Evolutionary conservation across 768 basidiomycete genomes (phyloP).

Genomic region (Lactarius deliciosus): DNA sequence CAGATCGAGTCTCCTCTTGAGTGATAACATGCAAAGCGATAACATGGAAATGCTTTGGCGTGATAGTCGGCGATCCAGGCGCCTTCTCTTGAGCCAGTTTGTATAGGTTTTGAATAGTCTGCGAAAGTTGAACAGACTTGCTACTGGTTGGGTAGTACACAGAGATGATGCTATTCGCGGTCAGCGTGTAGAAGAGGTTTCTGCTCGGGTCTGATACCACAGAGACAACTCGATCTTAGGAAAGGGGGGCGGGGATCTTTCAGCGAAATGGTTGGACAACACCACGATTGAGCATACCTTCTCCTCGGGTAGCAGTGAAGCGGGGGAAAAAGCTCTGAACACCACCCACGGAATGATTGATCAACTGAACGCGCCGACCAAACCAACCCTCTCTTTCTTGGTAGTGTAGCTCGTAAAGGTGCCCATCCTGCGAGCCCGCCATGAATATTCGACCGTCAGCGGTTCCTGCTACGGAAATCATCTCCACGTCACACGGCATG

Average conservation of each 20-base stretch:
- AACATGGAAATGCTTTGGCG: slow-evolving; percentile 68
- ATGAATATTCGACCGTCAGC: slow-evolving; percentile 88
- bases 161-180: slow-evolving; percentile 61
- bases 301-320: slow-evolving; percentile 58
- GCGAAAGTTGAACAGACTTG: slow-evolving; percentile 67
- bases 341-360: slow-evolving; percentile 83
- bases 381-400: slow-evolving; percentile 92
- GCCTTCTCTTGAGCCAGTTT: slow-evolving; percentile 80
- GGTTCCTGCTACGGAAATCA: slow-evolving; percentile 81
- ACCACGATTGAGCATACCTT: slow-evolving; percentile 51
- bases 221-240: slow-evolving; percentile 65
- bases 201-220: slow-evolving; percentile 67
- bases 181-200: slow-evolving; percentile 77
- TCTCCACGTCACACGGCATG: slow-evolving; percentile 75
- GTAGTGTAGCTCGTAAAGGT: slow-evolving; percentile 90
- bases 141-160: slow-evolving; percentile 64
- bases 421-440: slow-evolving; percentile 81
- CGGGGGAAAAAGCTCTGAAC: slow-evolving; percentile 79
- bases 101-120: slow-evolving; percentile 71
- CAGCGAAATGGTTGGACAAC: slow-evolving; percentile 9
- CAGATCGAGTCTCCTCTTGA: slow-evolving; percentile 62
- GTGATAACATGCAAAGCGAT: slow-evolving; percentile 68
- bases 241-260: slow-evolving; percentile 13
- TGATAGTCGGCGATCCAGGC: slow-evolving; percentile 71
- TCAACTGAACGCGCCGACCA: slow-evolving; percentile 76